phyloP scores from a whole-genome alignment of 305 asterid species.

The Stenogyne calaminthoides region DNA sequence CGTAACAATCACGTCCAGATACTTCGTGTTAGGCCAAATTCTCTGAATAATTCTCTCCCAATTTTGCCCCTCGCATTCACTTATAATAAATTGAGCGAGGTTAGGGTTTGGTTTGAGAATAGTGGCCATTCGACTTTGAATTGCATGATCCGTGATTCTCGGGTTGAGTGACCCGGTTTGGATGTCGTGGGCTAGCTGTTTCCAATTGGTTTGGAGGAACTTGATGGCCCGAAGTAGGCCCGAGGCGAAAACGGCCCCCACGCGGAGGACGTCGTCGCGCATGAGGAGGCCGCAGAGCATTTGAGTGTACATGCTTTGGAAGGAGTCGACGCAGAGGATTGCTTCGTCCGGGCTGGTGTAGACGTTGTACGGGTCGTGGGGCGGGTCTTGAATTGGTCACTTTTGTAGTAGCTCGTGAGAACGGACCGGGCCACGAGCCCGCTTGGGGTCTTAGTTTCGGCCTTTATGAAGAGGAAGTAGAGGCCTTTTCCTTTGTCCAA shows the following conservation, averaged over 20 bases:
- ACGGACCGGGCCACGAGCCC: slow-evolving; percentile 45
- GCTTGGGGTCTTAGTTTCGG: slow-evolving; percentile 40
- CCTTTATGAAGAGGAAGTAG: slow-evolving; percentile 39
- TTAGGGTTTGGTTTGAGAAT: slow-evolving; percentile 33
- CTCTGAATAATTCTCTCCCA: slow-evolving; percentile 37
- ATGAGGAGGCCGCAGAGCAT: slow-evolving; percentile 46
- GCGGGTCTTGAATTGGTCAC: slow-evolving; percentile 36
- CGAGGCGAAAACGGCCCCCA: slow-evolving; percentile 44
- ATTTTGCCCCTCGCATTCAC: slow-evolving; percentile 33
- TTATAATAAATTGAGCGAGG: slow-evolving; percentile 35
- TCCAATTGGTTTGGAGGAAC: slow-evolving; percentile 40
- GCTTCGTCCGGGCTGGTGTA: slow-evolving; percentile 49
- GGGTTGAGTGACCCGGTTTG: slow-evolving; percentile 34
- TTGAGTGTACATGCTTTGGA: slow-evolving; percentile 48
- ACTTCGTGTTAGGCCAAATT: slow-evolving; percentile 42
- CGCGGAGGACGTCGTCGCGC: slow-evolving; percentile 36
- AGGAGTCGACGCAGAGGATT: slow-evolving; percentile 39
- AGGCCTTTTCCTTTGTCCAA: slow-evolving; percentile 46
- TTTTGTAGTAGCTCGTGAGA: slow-evolving; percentile 33
- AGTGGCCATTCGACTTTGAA: slow-evolving; percentile 25
- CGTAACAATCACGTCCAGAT: slow-evolving; percentile 39
- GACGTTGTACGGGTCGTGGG: slow-evolving; percentile 36
- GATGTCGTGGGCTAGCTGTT: slow-evolving; percentile 37
- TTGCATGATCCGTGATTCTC: slow-evolving; percentile 28
- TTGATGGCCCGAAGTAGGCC: slow-evolving; percentile 48